phyloP scores from a whole-genome alignment of 1,284 basidiomycete genomes.

The Apiotrichum sp. region DNA sequence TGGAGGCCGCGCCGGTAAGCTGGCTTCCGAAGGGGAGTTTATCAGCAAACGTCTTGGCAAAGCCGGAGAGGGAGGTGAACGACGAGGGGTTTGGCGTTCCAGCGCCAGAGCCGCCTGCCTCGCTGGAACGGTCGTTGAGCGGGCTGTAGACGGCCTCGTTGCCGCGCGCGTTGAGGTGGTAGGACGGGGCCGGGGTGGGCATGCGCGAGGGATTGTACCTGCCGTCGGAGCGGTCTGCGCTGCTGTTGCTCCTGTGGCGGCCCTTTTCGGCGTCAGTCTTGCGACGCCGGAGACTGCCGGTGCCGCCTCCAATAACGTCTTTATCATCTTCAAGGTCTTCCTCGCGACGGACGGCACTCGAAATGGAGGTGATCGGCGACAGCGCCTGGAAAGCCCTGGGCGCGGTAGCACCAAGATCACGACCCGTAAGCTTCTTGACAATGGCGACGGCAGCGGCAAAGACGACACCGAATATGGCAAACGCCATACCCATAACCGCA shows the following conservation, averaged over 20 bases:
- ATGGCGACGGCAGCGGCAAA: conserved; percentile 9
- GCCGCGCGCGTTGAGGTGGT: background rate
- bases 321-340: background rate
- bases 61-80: background rate
- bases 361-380: background rate
- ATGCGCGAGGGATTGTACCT: background rate
- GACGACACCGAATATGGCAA: conserved; percentile 16
- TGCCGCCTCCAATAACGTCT: background rate
- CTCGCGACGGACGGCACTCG: background rate
- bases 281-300: too few species aligned
- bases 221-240: background rate
- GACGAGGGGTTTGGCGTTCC: background rate
- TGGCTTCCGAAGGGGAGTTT: background rate
- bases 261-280: background rate
- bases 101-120: background rate
- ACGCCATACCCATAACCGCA: conserved; percentile 12
- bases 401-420: background rate
- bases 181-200: background rate
- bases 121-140: background rate
- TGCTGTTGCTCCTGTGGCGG: background rate
- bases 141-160: background rate
- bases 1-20: background rate
- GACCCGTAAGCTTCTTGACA: conserved; percentile 12
- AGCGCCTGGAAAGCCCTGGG: background rate
- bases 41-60: background rate